Conservation (phyloP, 495 filamentous ascomycete genomes). For the Diplogelasinospora grovesii region DNA sequence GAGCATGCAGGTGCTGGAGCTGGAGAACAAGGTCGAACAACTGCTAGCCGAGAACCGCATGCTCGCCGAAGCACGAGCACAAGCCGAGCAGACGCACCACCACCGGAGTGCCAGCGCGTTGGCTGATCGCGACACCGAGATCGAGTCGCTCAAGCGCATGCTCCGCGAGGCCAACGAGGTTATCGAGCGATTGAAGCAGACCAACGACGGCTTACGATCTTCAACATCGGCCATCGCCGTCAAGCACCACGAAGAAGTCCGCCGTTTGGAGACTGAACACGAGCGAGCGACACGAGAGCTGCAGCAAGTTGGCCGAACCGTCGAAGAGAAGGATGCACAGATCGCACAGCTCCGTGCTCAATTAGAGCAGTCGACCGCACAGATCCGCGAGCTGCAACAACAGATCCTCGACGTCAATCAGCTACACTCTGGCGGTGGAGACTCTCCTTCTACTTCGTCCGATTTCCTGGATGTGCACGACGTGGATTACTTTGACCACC, state of each 20-base stretch:
- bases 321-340: constrained; percentile 77
- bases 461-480: constrained; percentile 72
- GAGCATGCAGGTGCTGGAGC: constrained; percentile 91
- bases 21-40: constrained; percentile 68
- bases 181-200: constrained; percentile 64
- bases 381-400: constrained; percentile 73
- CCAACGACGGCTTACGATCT: constrained; percentile 74
- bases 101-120: constrained; percentile 40
- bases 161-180: constrained; percentile 75
- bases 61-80: constrained; percentile 62
- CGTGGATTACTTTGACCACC: constrained; percentile 88
- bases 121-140: constrained; percentile 68
- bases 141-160: constrained; percentile 69
- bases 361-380: constrained; percentile 67
- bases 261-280: constrained; percentile 49
- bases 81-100: constrained; percentile 49
- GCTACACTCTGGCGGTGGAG: not conserved
- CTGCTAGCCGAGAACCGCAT: constrained; percentile 73
- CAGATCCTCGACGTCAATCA: constrained; percentile 54
- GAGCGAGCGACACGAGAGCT: constrained; percentile 54
- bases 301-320: constrained; percentile 51
- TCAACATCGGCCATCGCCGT: constrained; percentile 66
- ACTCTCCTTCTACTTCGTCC: no score
- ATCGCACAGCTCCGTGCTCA: constrained; percentile 69
- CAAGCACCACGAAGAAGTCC: constrained; percentile 59